phyloP scores from a whole-genome alignment of 2,329 filamentous ascomycete genomes.

The Macroventuria anomochaeta region DNA sequence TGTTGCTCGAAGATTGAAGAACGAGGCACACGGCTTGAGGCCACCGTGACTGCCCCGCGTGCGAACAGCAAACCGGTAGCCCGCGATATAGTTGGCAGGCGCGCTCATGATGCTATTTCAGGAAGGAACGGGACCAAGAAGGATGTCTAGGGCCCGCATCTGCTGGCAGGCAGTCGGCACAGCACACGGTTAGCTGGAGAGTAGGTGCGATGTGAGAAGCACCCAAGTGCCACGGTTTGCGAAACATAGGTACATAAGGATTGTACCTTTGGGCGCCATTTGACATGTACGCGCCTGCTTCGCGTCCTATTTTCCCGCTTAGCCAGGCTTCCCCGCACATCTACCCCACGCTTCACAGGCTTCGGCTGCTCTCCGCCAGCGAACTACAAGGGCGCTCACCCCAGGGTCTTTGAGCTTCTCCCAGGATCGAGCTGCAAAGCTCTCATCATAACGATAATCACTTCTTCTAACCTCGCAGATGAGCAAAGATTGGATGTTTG shows the following conservation, averaged over 20 bases:
- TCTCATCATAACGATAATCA: too few species aligned
- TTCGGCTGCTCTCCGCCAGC: constrained; percentile 7
- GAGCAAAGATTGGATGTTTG: neutral
- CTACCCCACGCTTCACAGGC: constrained; percentile 18
- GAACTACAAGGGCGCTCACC: constrained; percentile 8
- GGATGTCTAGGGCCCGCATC: constrained; percentile 41
- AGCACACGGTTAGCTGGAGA: constrained; percentile 19
- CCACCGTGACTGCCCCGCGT: constrained; percentile 27
- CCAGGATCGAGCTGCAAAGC: neutral
- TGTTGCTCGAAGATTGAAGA: constrained; percentile 22
- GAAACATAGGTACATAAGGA: constrained; percentile 32
- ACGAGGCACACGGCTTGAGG: constrained; percentile 11
- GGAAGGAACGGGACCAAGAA: constrained; percentile 27
- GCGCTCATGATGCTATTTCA: constrained; percentile 42
- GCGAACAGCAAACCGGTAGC: constrained; percentile 37
- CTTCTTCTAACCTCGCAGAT: too few species aligned
- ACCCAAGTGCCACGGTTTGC: constrained; percentile 23
- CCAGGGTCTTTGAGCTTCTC: constrained; percentile 1
- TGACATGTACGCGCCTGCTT: constrained; percentile 21
- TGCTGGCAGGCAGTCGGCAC: constrained; percentile 27
- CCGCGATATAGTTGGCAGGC: constrained; percentile 33
- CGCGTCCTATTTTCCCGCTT: constrained; percentile 31
- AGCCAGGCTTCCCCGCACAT: constrained; percentile 35
- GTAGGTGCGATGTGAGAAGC: constrained; percentile 21
- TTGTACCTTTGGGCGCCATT: constrained; percentile 28